phyloP scores from a whole-genome alignment of 768 basidiomycete genomes.

The Boletus barrowsii region DNA sequence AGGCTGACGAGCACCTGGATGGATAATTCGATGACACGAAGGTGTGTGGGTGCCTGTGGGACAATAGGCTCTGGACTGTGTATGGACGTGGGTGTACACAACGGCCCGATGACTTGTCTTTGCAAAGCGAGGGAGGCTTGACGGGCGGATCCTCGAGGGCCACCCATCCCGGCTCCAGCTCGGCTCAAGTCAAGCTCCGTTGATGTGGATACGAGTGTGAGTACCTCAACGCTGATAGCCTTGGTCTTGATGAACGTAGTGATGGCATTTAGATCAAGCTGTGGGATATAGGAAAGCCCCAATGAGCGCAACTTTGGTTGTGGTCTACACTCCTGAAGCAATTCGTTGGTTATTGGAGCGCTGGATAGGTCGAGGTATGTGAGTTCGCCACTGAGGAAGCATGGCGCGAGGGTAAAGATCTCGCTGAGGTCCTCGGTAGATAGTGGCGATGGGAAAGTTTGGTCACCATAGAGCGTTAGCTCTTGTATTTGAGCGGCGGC shows the following conservation, averaged over 20 bases:
- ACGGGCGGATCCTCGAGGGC: constrained; percentile 45
- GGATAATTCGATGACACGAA: constrained; percentile 87
- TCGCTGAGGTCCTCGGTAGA: constrained; percentile 59
- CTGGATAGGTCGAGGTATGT: constrained; percentile 91
- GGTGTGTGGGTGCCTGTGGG: constrained; percentile 53
- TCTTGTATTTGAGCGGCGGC: constrained; percentile 64
- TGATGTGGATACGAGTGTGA: constrained; percentile 75
- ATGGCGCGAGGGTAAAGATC: constrained; percentile 73
- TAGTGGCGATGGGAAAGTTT: constrained; percentile 75
- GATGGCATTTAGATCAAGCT: constrained; percentile 62
- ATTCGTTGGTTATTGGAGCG: constrained; percentile 60
- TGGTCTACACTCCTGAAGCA: constrained; percentile 51
- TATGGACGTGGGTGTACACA: constrained; percentile 70
- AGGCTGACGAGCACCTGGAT: constrained; percentile 66
- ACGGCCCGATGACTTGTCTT: constrained; percentile 70
- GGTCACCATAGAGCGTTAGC: constrained; percentile 87
- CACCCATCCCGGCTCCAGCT: constrained; percentile 27
- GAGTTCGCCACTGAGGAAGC: constrained; percentile 70
- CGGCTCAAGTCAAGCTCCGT: constrained; percentile 66
- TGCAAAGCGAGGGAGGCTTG: constrained; percentile 78
- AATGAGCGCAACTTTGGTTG: constrained; percentile 81
- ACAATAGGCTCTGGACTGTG: constrained; percentile 32
- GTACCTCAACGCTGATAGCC: constrained; percentile 77
- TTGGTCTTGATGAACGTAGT: constrained; percentile 65
- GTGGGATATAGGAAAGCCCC: constrained; percentile 83